Conservation (phyloP, 129 eudicot genomes). For the Ambrosia trifida region DNA sequence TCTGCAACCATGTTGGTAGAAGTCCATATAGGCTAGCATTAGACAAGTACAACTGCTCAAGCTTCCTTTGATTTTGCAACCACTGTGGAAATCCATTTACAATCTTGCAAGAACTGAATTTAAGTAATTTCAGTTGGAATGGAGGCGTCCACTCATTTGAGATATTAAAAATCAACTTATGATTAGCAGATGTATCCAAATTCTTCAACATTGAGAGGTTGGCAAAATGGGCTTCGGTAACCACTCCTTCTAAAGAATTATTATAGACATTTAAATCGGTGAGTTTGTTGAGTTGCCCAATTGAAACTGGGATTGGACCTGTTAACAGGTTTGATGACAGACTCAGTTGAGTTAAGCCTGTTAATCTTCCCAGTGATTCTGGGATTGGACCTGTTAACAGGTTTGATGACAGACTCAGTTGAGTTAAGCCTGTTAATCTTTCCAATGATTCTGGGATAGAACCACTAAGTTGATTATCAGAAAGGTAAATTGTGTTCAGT, state of each 20-base stretch:
- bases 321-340: too few species aligned
- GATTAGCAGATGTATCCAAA: slow-evolving; percentile 10
- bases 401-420: too few species aligned
- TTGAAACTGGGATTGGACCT: slow-evolving; percentile 2
- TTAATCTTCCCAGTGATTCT: too few species aligned
- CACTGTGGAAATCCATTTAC: slow-evolving; percentile 26
- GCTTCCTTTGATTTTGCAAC: slow-evolving; percentile 30
- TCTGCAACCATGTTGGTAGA: not conserved
- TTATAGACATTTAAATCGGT: not conserved
- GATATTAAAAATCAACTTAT: not conserved
- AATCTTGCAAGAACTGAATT: not conserved
- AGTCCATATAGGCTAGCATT: too few species aligned
- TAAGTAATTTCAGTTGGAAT: not conserved
- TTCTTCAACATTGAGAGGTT: not conserved
- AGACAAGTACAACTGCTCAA: too few species aligned
- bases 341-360: too few species aligned
- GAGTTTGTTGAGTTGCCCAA: slow-evolving; percentile 20
- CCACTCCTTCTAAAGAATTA: slow-evolving; percentile 19
- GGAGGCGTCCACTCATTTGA: not conserved
- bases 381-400: too few species aligned
- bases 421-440: not conserved
- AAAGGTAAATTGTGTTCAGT: too few species aligned
- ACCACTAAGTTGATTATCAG: not conserved
- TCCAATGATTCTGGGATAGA: not conserved
- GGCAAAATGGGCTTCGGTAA: not conserved